phyloP scores from a whole-genome alignment of 768 basidiomycete genomes.

The Pleurotus giganteus region DNA sequence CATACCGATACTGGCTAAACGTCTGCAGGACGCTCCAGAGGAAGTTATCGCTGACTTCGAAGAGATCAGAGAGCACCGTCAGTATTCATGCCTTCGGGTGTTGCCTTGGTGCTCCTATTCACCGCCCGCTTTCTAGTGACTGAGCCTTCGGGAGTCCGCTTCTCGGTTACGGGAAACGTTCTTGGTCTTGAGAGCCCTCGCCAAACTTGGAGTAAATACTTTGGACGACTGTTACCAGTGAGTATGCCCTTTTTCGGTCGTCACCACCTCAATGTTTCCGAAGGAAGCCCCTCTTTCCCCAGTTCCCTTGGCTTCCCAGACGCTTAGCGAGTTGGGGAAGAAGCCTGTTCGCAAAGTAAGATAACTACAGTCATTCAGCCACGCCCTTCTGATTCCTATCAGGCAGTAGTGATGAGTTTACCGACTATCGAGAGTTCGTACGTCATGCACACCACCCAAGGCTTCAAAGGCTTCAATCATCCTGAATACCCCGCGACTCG shows the following conservation, averaged over 20 bases:
- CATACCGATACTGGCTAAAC: conserved; percentile 68
- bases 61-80: conserved; percentile 65
- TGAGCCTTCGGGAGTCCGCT: conserved; percentile 77
- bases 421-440: conserved; percentile 95
- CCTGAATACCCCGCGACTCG: conserved; percentile 83
- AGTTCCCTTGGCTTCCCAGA: conserved; percentile 62
- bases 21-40: conserved; percentile 71
- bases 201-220: conserved; percentile 71
- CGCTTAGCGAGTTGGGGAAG: conserved; percentile 73
- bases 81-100: conserved; percentile 29
- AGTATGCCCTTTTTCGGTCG: conserved; percentile 14
- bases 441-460: conserved; percentile 73
- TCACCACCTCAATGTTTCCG: conserved; percentile 4
- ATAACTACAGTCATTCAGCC: not conserved
- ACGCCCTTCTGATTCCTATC: not conserved
- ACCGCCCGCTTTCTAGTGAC: conserved; percentile 52
- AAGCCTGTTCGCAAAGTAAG: conserved; percentile 69
- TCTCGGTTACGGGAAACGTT: conserved; percentile 90
- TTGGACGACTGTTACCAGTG: conserved; percentile 59
- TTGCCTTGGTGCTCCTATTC: not conserved
- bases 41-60: conserved; percentile 74
- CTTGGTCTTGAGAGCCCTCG: conserved; percentile 67
- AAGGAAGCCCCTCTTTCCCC: conserved; percentile 59
- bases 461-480: conserved; percentile 77
- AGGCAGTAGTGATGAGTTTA: conserved; percentile 86